Evolutionary conservation across 192 early-diverging fungal genomes (phyloP), one percentile per base, ranked within the genome.

Genomic region (Coemansia sp.): DNA sequence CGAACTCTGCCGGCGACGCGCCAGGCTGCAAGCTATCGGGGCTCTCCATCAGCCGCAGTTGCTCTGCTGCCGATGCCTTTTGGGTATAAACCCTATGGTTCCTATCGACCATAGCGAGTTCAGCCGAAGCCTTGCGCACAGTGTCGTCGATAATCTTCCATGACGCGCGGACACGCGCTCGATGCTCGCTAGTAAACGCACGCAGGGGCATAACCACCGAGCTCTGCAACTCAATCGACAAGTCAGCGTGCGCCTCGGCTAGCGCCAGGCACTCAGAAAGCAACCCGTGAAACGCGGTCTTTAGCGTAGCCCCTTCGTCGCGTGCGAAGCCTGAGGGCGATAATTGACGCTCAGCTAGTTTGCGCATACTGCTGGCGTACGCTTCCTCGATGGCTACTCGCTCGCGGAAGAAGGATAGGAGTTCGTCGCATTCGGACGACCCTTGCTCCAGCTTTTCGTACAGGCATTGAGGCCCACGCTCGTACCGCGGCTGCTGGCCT

Each of bases 231-330:
- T 85, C 84, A 5, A 75, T 42, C 2, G 75, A 78, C 65, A 85
- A 43, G 30, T 76, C 73, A 1, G 75, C 35, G 61, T 85, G 84
- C 1, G 73, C 73, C 21, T 71, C 72, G 33, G 75, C 37, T 50
- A 80, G 62, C 8, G 70, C 68, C 21, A 75, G 37, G 67, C 78
- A 77, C 52, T 85, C 84, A 42, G 67, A 43, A 16, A 75, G 66
- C 26, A 85, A 67, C n/a, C 78, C 84, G 58, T 73, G 74, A 46
- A 58, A 85, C 11, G 78, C 84, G 3, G 75, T 81, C 47, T 80
- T 80, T 46, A 85, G 75, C 37, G 84, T 80, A 6, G 84, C 84
- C 26, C 84, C 84, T 47, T 85, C 84, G 73, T 85, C 78, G 50
- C 76, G 78, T 1, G 64, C 75, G 52, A 85, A 85, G 7, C 84